These are phyloP conservation scores for Plasmodium blacklocki DNA, from an alignment of 169 alveolate genomes.

Conservation along the genomic window DNA sequence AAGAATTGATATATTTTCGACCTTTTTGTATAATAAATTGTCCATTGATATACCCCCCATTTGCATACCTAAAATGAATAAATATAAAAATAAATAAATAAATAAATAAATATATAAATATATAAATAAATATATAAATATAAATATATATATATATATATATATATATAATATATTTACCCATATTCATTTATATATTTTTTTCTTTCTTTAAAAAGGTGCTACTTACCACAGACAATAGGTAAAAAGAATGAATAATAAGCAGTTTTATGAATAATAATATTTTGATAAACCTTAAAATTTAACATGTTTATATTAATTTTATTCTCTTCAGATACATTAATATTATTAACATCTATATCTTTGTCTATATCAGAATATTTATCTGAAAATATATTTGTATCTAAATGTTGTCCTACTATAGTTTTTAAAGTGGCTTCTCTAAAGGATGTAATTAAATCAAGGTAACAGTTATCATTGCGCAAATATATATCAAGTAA, in stretches of 20 bases:
- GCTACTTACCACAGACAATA: constrained; percentile 80
- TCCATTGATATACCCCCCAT: constrained; percentile 76
- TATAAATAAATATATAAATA: background rate
- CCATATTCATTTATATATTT: background rate
- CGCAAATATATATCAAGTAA: constrained; percentile 62
- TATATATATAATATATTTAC: background rate
- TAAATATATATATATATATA: background rate
- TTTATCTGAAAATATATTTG: constrained; percentile 75
- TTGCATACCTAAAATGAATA: constrained; percentile 79
- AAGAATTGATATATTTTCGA: constrained; percentile 79
- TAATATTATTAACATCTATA: constrained; percentile 23
- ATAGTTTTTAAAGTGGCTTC: constrained; percentile 83
- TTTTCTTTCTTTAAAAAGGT: background rate
- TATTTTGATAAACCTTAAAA: constrained; percentile 49
- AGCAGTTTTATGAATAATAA: constrained; percentile 81
- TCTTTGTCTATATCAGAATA: constrained; percentile 14
- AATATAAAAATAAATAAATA: background rate
- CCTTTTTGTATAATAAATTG: constrained; percentile 78
- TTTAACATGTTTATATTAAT: constrained; percentile 47
- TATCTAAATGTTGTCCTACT: constrained; percentile 86
- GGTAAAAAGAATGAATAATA: constrained; percentile 85
- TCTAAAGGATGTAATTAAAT: constrained; percentile 76
- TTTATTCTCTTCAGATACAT: constrained; percentile 12
- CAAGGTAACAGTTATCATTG: constrained; percentile 72
- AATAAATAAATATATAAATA: background rate